phyloP scores from a whole-genome alignment of 371 early-diverging fungal genomes.

The Blastocladiella emersonii region DNA sequence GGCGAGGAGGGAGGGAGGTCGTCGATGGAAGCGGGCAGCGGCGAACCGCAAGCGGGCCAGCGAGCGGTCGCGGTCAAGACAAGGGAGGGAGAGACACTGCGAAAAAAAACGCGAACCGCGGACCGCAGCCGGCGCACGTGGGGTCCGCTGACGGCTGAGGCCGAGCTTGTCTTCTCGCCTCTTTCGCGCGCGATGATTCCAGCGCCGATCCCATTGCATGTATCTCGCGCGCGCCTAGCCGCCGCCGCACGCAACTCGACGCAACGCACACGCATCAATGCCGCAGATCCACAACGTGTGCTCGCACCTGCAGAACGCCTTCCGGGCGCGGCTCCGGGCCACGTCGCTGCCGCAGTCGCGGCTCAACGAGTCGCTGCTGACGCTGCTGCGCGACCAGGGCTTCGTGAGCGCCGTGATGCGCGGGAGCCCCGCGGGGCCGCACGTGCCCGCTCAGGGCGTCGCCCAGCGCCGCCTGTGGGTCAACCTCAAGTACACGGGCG shows the following conservation, averaged over 20 bases:
- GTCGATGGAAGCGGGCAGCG: no score
- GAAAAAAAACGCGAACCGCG: no score
- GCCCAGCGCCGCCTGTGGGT: constrained; percentile 86
- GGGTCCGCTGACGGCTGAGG: no score
- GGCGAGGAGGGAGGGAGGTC: no score
- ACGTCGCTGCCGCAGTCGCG: constrained; percentile 83
- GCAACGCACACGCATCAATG: constrained; percentile 20
- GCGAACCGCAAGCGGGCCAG: no score
- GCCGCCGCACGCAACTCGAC: background rate
- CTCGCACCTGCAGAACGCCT: constrained; percentile 82
- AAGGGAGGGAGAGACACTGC: no score
- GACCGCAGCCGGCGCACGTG: no score
- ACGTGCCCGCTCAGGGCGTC: constrained; percentile 66
- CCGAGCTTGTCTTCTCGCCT: no score
- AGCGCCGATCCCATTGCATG: no score
- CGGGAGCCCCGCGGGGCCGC: constrained; percentile 64
- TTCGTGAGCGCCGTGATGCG: constrained; percentile 55
- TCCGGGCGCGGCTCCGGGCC: constrained; percentile 57
- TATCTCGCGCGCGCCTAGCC: no score
- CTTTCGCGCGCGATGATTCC: no score
- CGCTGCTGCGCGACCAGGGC: constrained; percentile 61
- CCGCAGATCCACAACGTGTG: constrained; percentile 80
- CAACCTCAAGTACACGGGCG: constrained; percentile 78
- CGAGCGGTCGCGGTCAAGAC: no score
- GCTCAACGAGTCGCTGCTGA: constrained; percentile 62